Percentiles rank a stretch among this genome's conserved stretches.
Evolutionary conservation across 1,139 yeast genomes (phyloP).

Genomic region (Saccharomycopsis hybrid): DNA sequence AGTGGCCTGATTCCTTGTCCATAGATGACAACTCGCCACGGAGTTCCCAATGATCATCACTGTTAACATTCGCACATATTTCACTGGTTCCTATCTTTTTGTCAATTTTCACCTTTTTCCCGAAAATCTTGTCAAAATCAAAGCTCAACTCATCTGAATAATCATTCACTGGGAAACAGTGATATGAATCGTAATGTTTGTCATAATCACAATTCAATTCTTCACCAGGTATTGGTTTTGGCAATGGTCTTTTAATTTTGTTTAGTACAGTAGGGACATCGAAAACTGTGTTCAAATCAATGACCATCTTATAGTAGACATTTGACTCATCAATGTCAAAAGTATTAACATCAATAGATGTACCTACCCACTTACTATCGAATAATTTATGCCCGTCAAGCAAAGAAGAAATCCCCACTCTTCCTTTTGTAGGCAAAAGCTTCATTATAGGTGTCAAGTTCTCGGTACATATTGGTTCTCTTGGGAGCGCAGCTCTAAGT

Average conservation of each 20-base stretch:
- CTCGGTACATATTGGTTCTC: constrained; percentile 96
- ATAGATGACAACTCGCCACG: constrained; percentile 12
- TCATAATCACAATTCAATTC: constrained; percentile 63
- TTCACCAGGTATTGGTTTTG: constrained; percentile 68
- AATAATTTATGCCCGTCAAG: constrained; percentile 94
- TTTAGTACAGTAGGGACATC: constrained; percentile 65
- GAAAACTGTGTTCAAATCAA: constrained; percentile 66
- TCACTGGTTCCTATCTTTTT: constrained; percentile 33
- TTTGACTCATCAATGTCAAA: constrained; percentile 32
- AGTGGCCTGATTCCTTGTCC: constrained; percentile 10
- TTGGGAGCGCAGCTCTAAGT: constrained; percentile 82
- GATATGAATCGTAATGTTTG: constrained; percentile 51
- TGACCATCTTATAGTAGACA: constrained; percentile 58
- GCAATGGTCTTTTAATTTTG: constrained; percentile 63
- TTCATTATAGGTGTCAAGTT: constrained; percentile 91
- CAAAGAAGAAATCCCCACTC: constrained; percentile 79
- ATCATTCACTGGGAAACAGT: constrained; percentile 73
- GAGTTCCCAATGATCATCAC: constrained; percentile 37
- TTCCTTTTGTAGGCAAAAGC: constrained; percentile 86
- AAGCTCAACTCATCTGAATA: constrained; percentile 43
- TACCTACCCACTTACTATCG: constrained; percentile 90
- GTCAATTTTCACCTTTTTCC: constrained; percentile 54
- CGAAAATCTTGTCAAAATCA: constrained; percentile 61
- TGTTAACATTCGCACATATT: constrained; percentile 39
- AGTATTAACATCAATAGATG: constrained; percentile 66